A percentile compares a stretch with the other conserved stretches of the same genome.
These are phyloP conservation scores for Alternaria hordeiaustralica DNA, from an alignment of 2,329 filamentous ascomycete genomes.

Conservation along the genomic window DNA sequence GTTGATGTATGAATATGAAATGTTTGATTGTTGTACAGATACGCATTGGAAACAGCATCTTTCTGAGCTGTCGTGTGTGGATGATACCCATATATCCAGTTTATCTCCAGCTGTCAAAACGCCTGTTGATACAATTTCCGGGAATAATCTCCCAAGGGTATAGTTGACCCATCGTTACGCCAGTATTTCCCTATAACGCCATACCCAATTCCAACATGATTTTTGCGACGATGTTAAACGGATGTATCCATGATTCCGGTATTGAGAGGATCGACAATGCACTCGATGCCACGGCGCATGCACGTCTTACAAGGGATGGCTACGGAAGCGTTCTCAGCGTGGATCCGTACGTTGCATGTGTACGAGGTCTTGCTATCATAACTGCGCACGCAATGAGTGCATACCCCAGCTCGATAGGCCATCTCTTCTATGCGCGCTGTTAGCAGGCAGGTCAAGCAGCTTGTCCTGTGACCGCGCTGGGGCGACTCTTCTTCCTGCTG, in stretches of 20 bases:
- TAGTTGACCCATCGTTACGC: neutral
- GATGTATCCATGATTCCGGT: neutral
- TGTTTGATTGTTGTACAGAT: neutral
- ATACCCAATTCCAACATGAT: neutral
- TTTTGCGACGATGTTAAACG: neutral
- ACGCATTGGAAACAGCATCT: neutral
- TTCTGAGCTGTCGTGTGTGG: neutral
- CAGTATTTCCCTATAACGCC: conserved; percentile 2
- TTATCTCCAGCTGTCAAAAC: neutral
- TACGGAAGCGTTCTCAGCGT: neutral
- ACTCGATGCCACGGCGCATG: neutral
- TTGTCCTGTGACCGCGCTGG: conserved; percentile 29
- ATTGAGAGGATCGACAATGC: neutral
- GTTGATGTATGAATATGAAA: conserved; percentile 3
- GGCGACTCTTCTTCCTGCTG: conserved; percentile 43
- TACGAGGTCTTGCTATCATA: neutral
- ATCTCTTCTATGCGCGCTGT: neutral
- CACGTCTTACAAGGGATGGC: neutral
- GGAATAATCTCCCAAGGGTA: neutral
- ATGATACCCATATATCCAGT: neutral
- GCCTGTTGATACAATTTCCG: neutral
- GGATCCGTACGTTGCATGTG: neutral
- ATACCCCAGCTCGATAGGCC: neutral
- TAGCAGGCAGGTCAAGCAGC: conserved; percentile 5
- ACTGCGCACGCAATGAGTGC: neutral